Conservation (phyloP, 2,329 filamentous ascomycete species). For the Blastomyces emzantsi region DNA sequence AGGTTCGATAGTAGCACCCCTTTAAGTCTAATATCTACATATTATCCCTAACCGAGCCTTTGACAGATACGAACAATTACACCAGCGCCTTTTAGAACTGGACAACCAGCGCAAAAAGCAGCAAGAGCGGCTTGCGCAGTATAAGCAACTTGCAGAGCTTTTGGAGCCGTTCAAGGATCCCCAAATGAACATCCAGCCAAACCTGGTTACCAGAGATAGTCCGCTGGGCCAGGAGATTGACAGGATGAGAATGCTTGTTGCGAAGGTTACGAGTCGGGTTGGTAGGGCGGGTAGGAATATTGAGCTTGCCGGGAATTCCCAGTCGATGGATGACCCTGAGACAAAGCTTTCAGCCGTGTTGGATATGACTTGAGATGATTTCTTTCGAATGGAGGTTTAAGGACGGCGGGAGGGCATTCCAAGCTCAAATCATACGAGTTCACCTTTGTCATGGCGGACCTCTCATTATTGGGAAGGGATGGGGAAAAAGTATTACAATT, state of each 20-base stretch:
- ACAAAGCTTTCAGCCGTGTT: conserved; percentile 23
- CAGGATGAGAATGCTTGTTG: conserved; percentile 41
- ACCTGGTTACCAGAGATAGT: conserved; percentile 45
- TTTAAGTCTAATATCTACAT: conserved; percentile 11
- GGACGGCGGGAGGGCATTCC: neutral
- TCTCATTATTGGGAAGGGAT: neutral
- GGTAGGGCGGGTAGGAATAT: conserved; percentile 13
- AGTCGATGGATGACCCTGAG: conserved; percentile 5
- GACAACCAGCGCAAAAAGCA: conserved; percentile 38
- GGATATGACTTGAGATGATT: conserved; percentile 27
- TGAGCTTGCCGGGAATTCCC: conserved; percentile 13
- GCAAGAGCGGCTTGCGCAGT: conserved; percentile 39
- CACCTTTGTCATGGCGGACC: neutral
- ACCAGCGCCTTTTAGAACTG: conserved; percentile 39
- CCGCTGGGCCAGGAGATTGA: conserved; percentile 43
- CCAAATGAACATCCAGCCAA: conserved; percentile 45
- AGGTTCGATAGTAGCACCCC: conserved; percentile 22
- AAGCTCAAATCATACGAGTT: neutral
- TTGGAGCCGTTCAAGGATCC: conserved; percentile 44
- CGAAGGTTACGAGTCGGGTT: conserved; percentile 34
- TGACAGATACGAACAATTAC: conserved; percentile 32
- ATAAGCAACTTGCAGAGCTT: conserved; percentile 38
- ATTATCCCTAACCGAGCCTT: neutral
- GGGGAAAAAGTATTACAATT: neutral
- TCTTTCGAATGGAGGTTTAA: neutral